Conservation (phyloP, 2,329 filamentous ascomycete species). For the Penicillium sp. region DNA sequence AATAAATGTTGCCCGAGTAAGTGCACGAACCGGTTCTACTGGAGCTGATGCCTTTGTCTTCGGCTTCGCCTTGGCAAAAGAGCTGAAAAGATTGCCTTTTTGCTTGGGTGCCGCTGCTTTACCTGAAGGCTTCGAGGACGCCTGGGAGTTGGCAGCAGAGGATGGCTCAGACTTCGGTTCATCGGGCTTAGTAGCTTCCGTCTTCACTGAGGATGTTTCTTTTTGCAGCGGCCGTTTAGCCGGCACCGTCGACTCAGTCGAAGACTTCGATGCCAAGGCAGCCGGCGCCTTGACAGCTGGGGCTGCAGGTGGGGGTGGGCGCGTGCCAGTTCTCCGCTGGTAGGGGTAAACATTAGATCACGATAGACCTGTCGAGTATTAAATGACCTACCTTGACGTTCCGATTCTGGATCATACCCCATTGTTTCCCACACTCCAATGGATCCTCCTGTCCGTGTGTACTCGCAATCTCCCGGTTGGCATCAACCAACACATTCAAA, state of each 20-base stretch:
- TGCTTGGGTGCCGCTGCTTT: conserved; percentile 55
- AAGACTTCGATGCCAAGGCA: conserved; percentile 16
- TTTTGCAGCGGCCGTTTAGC: conserved; percentile 41
- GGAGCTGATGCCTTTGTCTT: conserved; percentile 51
- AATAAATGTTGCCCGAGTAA: neutral
- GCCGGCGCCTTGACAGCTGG: conserved; percentile 31
- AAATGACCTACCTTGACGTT: conserved; percentile 54
- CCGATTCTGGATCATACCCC: conserved; percentile 73
- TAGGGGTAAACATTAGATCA: conserved; percentile 4
- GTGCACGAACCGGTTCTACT: conserved; percentile 30
- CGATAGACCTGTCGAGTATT: neutral
- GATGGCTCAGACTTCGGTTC: conserved; percentile 20
- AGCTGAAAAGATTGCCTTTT: conserved; percentile 68
- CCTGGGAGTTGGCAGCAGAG: conserved; percentile 26
- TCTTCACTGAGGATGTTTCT: conserved; percentile 22
- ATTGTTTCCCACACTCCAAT: conserved; percentile 57
- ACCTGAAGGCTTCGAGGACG: conserved; percentile 34
- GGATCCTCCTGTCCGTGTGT: conserved; percentile 59
- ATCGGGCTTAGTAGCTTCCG: conserved; percentile 23
- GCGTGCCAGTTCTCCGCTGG: conserved; percentile 50
- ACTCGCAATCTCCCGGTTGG: conserved; percentile 60
- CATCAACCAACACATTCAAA: conserved; percentile 68
- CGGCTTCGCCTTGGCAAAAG: conserved; percentile 70
- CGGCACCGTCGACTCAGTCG: conserved; percentile 34
- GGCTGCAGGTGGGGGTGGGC: conserved; percentile 34